phyloP scores from a whole-genome alignment of 139 green algal genomes.

The Picochlorum sp. region DNA sequence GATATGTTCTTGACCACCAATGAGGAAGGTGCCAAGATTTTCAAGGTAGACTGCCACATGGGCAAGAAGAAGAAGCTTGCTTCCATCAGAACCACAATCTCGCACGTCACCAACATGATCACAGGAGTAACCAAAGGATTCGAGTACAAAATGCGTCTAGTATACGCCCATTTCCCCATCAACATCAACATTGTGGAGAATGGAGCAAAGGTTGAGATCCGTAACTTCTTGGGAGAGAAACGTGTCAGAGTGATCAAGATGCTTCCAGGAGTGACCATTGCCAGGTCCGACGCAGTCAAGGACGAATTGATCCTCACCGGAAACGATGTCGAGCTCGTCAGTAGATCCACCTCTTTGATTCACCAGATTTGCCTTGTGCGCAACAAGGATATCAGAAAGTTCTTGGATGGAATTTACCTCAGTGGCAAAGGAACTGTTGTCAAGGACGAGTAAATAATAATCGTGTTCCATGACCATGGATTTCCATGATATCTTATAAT shows the following conservation, averaged over 20 bases:
- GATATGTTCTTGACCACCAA: constrained; percentile 75
- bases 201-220: constrained; percentile 77
- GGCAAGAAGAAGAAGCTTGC: constrained; percentile 85
- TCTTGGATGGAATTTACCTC: constrained; percentile 98
- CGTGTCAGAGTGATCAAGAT: constrained; percentile 87
- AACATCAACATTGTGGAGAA: constrained; percentile 90
- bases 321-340: constrained; percentile 96
- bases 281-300: constrained; percentile 80
- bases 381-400: constrained; percentile 99
- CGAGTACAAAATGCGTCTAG: constrained; percentile 98
- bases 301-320: constrained; percentile 91
- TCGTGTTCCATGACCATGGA: background rate
- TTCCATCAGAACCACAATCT: constrained; percentile 73
- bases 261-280: constrained; percentile 77
- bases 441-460: constrained; percentile 26
- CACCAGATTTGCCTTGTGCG: constrained; percentile 60
- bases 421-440: constrained; percentile 69
- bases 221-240: constrained; percentile 99
- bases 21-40: constrained; percentile 61
- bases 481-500: background rate
- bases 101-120: constrained; percentile 51
- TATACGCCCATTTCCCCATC: constrained; percentile 99
- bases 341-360: constrained; percentile 76
- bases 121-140: constrained; percentile 78
- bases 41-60: constrained; percentile 79